These are phyloP conservation scores for Lumnitzera racemosa DNA, from an alignment of 345 rosid genomes.

Conservation along the genomic window DNA sequence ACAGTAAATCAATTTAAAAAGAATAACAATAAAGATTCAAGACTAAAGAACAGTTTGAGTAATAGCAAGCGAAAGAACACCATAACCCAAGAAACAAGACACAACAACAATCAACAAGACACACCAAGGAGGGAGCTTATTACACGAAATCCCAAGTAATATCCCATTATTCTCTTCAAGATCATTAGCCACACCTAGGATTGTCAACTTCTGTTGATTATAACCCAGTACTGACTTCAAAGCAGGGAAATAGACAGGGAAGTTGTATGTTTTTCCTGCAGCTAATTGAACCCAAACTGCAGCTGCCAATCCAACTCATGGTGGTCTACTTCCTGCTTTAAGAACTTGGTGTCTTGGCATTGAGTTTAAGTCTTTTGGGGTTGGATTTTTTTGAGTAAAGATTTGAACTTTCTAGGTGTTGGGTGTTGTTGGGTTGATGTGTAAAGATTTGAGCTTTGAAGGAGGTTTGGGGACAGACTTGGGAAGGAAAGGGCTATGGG, in stretches of 20 bases:
- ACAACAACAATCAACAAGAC: conserved; percentile 58
- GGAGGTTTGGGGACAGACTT: too few relatives aligned
- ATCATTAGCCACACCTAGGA: conserved; percentile 92
- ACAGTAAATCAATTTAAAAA: neutral
- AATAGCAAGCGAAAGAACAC: conserved; percentile 83
- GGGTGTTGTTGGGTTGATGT: neutral
- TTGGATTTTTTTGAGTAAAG: neutral
- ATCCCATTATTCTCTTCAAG: conserved; percentile 81
- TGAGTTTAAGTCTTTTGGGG: too few relatives aligned
- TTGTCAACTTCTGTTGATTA: conserved; percentile 73
- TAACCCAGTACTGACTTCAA: conserved; percentile 72
- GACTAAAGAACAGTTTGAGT: conserved; percentile 30
- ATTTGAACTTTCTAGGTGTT: conserved; percentile 2
- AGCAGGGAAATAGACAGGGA: conserved; percentile 72
- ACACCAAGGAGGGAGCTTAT: conserved; percentile 90
- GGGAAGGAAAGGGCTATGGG: too few relatives aligned
- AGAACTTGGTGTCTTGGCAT: conserved; percentile 18
- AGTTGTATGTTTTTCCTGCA: conserved; percentile 60
- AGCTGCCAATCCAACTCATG: conserved; percentile 93
- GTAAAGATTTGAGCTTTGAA: too few relatives aligned
- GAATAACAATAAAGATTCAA: neutral
- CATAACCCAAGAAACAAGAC: conserved; percentile 76
- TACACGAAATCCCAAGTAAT: conserved; percentile 78
- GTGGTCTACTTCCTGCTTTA: conserved; percentile 85
- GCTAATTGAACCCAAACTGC: conserved; percentile 82